Base-by-base conservation (phyloP, 1,139 yeast genomes). In the Saccharomycopsis hybrid region DNA sequence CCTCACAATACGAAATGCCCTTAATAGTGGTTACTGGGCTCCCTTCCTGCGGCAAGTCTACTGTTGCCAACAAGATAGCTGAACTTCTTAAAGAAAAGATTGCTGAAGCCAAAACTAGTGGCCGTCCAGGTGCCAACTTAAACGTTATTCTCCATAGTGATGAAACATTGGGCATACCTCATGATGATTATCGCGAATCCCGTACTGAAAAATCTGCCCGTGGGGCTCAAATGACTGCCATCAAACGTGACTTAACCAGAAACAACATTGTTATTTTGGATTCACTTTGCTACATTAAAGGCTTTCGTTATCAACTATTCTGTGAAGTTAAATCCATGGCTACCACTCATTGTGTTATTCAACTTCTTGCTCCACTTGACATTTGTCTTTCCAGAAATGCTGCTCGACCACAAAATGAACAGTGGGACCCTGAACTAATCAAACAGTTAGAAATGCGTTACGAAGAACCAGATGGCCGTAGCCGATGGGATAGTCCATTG, bases 401-500 rank as follows among this genome's bases (percentile, higher is more conserved):
- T 24, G 31, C 39, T 48, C 27, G 32, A 9, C 51, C 51, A 51
- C 57, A 46, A 40, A 61, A 54, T 1, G 65, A 66, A 33, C 67
- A 70, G 43, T 90, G 97, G 97, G 83, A 80, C 37, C 73, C 72
- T 1, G 83, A 77, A 39, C 66, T 88, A 46, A 70, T 90, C 46
- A 74, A 74, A 25, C 92, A 85, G 50, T 68, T 92, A 55, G 76
- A 80, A 3, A 85, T 89, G 80, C 67, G 98, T 56, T 94, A 83
- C 61, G 98, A 92, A 65, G 98, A 92, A 63, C 99, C 99, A 1
- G 85, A 87, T 60, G 81, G 82, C 25, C 77, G 78, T 61, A 78
- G 84, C 38, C 71, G 97, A 54, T 92, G 98, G 98, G 99, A 92
- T 62, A 80, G 95, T 3, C 99, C 99, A 2, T 68, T 90, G 55